Percentiles rank a stretch among this genome's conserved stretches.
Evolutionary conservation across 1,139 yeast species (phyloP).

Genomic region (Komagataea norvegica): DNA sequence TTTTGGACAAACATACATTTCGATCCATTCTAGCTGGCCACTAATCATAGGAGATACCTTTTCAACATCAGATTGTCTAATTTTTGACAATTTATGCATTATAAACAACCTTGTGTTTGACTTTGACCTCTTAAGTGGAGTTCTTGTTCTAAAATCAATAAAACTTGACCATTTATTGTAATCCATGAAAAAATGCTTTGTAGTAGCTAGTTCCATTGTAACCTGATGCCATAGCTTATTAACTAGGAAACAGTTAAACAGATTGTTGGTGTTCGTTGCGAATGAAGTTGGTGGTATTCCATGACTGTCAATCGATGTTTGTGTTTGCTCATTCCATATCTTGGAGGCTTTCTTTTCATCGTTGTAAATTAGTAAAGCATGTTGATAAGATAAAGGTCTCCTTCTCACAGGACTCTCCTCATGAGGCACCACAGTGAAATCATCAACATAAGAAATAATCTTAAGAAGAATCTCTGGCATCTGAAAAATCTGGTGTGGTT

Average conservation of each 20-base stretch:
- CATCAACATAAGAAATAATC: constrained; percentile 57
- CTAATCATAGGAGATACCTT: constrained; percentile 37
- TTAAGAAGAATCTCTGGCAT: constrained; percentile 72
- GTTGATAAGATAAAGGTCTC: constrained; percentile 62
- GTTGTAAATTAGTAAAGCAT: constrained; percentile 56
- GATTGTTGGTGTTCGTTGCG: constrained; percentile 24
- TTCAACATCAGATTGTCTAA: constrained; percentile 42
- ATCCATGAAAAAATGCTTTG: constrained; percentile 50
- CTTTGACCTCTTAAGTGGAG: constrained; percentile 19
- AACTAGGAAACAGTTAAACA: constrained; percentile 62
- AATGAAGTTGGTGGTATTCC: constrained; percentile 18
- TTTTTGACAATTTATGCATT: constrained; percentile 44
- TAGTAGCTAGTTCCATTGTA: constrained; percentile 50
- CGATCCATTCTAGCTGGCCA: constrained; percentile 57
- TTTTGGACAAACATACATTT: constrained; percentile 78
- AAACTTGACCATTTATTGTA: constrained; percentile 46
- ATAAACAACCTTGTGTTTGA: constrained; percentile 40
- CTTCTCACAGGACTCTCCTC: constrained; percentile 58
- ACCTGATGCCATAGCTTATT: constrained; percentile 60
- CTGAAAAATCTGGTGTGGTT: constrained; percentile 48
- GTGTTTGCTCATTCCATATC: constrained; percentile 40
- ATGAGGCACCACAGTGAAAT: constrained; percentile 47
- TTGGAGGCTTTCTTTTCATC: constrained; percentile 44
- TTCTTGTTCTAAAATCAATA: constrained; percentile 20
- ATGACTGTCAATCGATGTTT: constrained; percentile 13